Evolutionary conservation across 1,284 basidiomycete species (phyloP).

Genomic region (Cutaneotrichosporon daszewskae): DNA sequence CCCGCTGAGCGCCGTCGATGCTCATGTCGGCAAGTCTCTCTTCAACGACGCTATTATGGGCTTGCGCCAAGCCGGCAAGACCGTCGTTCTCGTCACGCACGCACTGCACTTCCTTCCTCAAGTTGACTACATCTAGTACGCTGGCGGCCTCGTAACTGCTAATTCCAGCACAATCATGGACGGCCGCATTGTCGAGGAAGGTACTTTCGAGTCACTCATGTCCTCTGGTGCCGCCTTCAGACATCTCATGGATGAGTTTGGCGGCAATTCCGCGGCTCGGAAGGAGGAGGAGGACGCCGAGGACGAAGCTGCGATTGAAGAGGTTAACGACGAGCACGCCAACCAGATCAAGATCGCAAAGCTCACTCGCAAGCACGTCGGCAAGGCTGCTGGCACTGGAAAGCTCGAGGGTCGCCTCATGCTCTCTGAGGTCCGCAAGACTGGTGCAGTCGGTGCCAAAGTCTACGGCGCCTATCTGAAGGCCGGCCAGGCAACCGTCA

Average conservation of each 20-base stretch:
- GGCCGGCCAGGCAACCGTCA: constrained; percentile 51
- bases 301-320: constrained; percentile 38
- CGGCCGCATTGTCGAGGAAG: constrained; percentile 14
- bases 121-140: constrained; percentile 16
- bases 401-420: constrained; percentile 49
- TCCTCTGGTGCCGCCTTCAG: constrained; percentile 53
- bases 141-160: too few species aligned
- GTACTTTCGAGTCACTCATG: constrained; percentile 5
- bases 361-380: constrained; percentile 6
- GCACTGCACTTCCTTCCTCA: constrained; percentile 47
- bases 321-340: constrained; percentile 15
- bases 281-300: constrained; percentile 48
- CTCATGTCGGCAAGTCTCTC: constrained; percentile 75
- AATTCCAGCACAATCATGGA: not conserved
- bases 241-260: constrained; percentile 60
- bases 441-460: constrained; percentile 25
- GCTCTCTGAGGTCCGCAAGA: constrained; percentile 33
- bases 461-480: constrained; percentile 24
- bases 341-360: constrained; percentile 9
- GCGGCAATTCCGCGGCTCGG: constrained; percentile 44
- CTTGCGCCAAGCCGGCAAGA: constrained; percentile 56
- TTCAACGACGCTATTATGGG: constrained; percentile 76
- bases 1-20: constrained; percentile 70
- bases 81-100: constrained; percentile 62
- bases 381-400: constrained; percentile 55